Percentiles rank a stretch among this genome's conserved stretches.
These are phyloP conservation scores for Dujonia santamariae DNA, from an alignment of 1,139 yeast genomes.

Conservation along the genomic window DNA sequence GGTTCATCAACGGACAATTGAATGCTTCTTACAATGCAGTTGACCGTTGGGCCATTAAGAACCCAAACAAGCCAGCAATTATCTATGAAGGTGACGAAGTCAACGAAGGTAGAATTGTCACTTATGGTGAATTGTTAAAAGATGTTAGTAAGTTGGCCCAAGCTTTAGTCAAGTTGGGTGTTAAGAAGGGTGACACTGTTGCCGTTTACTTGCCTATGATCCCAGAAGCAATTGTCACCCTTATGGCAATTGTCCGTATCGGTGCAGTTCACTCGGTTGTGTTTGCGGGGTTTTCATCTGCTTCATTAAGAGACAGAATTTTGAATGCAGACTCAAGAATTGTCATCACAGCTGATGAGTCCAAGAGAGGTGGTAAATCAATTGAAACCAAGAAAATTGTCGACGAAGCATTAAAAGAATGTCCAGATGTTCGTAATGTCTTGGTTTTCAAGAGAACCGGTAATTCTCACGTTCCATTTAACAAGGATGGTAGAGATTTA, in stretches of 20 bases:
- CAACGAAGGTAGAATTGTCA: slow-evolving; percentile 56
- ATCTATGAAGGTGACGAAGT: slow-evolving; percentile 81
- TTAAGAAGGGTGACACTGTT: slow-evolving; percentile 77
- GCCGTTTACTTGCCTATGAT: slow-evolving; percentile 88
- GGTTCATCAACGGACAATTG: slow-evolving; percentile 76
- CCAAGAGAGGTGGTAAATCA: slow-evolving; percentile 78
- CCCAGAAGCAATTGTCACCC: slow-evolving; percentile 72
- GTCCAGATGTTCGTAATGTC: slow-evolving; percentile 68
- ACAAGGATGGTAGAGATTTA: slow-evolving; percentile 53
- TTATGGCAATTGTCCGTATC: slow-evolving; percentile 71
- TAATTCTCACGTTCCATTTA: slow-evolving; percentile 62
- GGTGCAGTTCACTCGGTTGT: slow-evolving; percentile 85
- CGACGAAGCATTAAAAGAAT: slow-evolving; percentile 71
- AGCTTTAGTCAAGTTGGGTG: slow-evolving; percentile 63
- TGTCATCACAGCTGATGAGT: slow-evolving; percentile 79
- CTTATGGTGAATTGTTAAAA: slow-evolving; percentile 70
- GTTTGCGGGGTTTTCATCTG: slow-evolving; percentile 79
- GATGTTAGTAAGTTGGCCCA: slow-evolving; percentile 71
- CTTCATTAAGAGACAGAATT: slow-evolving; percentile 74
- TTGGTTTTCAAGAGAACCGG: slow-evolving; percentile 75
- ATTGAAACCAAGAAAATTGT: slow-evolving; percentile 81
- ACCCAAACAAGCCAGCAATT: slow-evolving; percentile 74
- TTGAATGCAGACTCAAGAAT: slow-evolving; percentile 71
- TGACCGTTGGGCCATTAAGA: slow-evolving; percentile 72
- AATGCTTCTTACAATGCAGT: slow-evolving; percentile 78